Evolutionary conservation across 352 stramenopile genomes (phyloP), one percentile per base, ranked within the genome.

Genomic region (Blastocystis sp.): DNA sequence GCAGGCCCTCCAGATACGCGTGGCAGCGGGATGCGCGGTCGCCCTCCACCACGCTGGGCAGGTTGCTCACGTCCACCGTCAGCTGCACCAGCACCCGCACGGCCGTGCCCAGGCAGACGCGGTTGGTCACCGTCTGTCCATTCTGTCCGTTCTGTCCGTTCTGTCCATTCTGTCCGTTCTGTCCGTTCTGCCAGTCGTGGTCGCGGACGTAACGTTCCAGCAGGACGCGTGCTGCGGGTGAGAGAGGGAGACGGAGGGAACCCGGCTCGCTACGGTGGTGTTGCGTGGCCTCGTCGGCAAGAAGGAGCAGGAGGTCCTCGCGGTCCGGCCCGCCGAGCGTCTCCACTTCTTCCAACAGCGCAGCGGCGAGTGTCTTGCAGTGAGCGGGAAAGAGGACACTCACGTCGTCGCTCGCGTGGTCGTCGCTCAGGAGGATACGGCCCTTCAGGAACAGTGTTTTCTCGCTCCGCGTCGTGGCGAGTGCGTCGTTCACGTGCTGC

Each of bases 361-460:
- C 28, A 34, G 28, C 28, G 41, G 28, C 28, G 56, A 81, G 64
- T 14, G 14, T 65, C 71, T 81, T 41, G 4, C 40, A 52, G 21
- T 45, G 28, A 81, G 19, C 14, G 14, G 4, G 3, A 28, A n/a
- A 64, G 2, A 1, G 10, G 11, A 65, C 14, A 48, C n/a, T 5
- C 48, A 84, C 74, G 19, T 52, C 48, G 48, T 56, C 48, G 48
- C 14, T 56, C 48, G 14, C 48, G 48, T 14, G 48, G 48, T 7
- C 48, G 23, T 62, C 56, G 23, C 28, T 59, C 3, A 84, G 74
- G 5, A 70, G 34, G 38, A 84, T 84, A 4, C 74, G 74, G 45
- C 28, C 67, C 23, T 84, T 53, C 7, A 84, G 74, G 66, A 84
- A 84, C 11, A 66, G 74, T 2, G 38, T 53, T 53, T 84, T 84